These are phyloP conservation scores for Boletus vermiculosoides DNA, from an alignment of 768 basidiomycete species.

Conservation along the genomic window DNA sequence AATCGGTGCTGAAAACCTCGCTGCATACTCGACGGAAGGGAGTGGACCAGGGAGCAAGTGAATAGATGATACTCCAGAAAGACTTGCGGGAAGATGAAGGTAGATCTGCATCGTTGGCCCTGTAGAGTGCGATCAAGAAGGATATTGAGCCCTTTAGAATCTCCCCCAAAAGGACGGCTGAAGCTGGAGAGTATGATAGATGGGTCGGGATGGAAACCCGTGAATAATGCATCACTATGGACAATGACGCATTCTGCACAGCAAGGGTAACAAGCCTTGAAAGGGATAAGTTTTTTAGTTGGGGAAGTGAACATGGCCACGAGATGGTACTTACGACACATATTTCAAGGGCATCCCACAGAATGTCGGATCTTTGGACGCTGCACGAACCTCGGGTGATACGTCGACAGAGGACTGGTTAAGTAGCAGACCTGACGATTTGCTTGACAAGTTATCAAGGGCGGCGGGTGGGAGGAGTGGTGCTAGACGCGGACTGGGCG, in stretches of 20 bases:
- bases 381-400: slow-evolving; percentile 26
- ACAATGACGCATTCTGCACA: slow-evolving; percentile 92
- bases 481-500: slow-evolving; percentile 42
- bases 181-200: slow-evolving; percentile 86
- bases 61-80: slow-evolving; percentile 34
- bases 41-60: slow-evolving; percentile 45
- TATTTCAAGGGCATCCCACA: slow-evolving; percentile 79
- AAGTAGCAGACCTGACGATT: slow-evolving; percentile 36
- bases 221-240: slow-evolving; percentile 99
- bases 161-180: slow-evolving; percentile 94
- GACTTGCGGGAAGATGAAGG: slow-evolving; percentile 43
- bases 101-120: slow-evolving; percentile 44
- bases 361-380: slow-evolving; percentile 46
- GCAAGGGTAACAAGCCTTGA: slow-evolving; percentile 78
- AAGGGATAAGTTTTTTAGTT: slow-evolving; percentile 4
- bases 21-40: slow-evolving; percentile 57
- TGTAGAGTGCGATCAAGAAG: slow-evolving; percentile 74
- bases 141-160: slow-evolving; percentile 93
- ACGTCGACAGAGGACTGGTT: slow-evolving; percentile 37
- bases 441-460: slow-evolving; percentile 41
- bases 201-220: slow-evolving; percentile 78
- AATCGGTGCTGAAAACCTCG: slow-evolving; percentile 86
- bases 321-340: slow-evolving; percentile 57
- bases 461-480: slow-evolving; percentile 52
- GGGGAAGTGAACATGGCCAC: background rate